Conservation (phyloP, 2,329 filamentous ascomycete species). For the Plectosphaerella plurivora region DNA sequence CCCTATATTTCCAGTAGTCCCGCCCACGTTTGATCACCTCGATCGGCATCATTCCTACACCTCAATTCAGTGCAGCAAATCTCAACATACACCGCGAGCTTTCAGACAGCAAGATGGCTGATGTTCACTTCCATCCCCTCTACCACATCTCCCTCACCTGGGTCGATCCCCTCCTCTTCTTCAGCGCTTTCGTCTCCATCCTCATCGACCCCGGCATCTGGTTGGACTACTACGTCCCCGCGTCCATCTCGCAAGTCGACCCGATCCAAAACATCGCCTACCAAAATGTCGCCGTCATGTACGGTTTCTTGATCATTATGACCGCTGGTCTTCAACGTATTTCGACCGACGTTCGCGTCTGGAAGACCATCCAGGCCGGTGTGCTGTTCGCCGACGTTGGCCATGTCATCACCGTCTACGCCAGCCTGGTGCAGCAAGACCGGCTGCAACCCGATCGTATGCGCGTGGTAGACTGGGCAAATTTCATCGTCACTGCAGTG, state of each 20-base stretch:
- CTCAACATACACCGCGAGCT: too few species aligned
- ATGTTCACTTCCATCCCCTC: conserved; percentile 6
- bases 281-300: conserved; percentile 4
- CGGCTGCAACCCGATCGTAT: conserved; percentile 4
- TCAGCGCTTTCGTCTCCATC: conserved; percentile 10
- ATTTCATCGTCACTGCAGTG: conserved; percentile 9
- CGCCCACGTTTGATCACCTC: too few species aligned
- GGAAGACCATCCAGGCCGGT: conserved; percentile 11
- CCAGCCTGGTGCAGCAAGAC: conserved; percentile 13
- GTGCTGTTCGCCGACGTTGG: conserved; percentile 14
- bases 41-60: too few species aligned
- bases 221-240: conserved; percentile 13
- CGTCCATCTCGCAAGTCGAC: conserved; percentile 6
- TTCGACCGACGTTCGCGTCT: conserved; percentile 14
- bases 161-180: conserved; percentile 11
- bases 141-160: conserved; percentile 18
- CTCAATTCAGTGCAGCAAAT: too few species aligned
- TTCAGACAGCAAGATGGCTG: too few species aligned
- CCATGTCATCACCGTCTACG: conserved; percentile 10
- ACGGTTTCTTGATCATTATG: conserved; percentile 12
- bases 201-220: conserved; percentile 13
- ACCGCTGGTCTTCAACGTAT: conserved; percentile 8
- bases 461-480: conserved; percentile 15
- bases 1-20: too few species aligned
- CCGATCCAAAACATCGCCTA: background rate